phyloP scores from a whole-genome alignment of 2,329 filamentous ascomycete species.

The Penicillium sp. region DNA sequence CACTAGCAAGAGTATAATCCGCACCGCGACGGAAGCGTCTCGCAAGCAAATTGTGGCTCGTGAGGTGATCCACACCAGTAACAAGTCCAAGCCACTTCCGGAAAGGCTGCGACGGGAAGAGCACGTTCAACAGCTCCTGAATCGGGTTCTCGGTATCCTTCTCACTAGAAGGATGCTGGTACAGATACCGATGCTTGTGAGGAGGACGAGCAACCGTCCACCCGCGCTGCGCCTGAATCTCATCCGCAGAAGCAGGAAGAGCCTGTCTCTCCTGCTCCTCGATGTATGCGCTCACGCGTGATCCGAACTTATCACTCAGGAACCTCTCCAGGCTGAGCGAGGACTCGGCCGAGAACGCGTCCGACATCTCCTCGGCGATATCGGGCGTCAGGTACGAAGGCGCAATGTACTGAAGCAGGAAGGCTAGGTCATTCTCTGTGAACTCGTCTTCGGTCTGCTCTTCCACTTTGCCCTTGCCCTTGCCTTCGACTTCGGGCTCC shows the following conservation, averaged over 20 bases:
- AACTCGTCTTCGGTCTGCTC: slow-evolving; percentile 59
- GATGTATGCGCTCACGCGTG: slow-evolving; percentile 68
- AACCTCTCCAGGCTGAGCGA: slow-evolving; percentile 79
- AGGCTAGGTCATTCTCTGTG: slow-evolving; percentile 78
- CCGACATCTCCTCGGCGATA: slow-evolving; percentile 75
- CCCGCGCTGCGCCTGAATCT: slow-evolving; percentile 57
- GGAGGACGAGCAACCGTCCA: slow-evolving; percentile 83
- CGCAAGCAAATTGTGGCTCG: slow-evolving; percentile 73
- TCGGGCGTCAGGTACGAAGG: slow-evolving; percentile 91
- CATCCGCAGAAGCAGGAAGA: slow-evolving; percentile 42
- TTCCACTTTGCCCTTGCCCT: slow-evolving; percentile 37
- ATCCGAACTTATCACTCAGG: slow-evolving; percentile 72
- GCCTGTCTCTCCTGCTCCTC: slow-evolving; percentile 60
- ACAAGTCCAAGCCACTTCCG: slow-evolving; percentile 83
- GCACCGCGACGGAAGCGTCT: slow-evolving; percentile 80
- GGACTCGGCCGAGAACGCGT: slow-evolving; percentile 77
- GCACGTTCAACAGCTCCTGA: slow-evolving; percentile 73
- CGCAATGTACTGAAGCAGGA: slow-evolving; percentile 83
- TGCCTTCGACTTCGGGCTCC: slow-evolving; percentile 38
- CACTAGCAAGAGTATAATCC: slow-evolving; percentile 91
- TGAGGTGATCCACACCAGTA: slow-evolving; percentile 65
- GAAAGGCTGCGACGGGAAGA: slow-evolving; percentile 83
- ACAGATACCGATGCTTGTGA: slow-evolving; percentile 92
- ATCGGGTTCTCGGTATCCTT: slow-evolving; percentile 51
- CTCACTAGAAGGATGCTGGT: slow-evolving; percentile 56